Evolutionary conservation across 345 rosid genomes (phyloP).

Genomic region (Sonneratia caseolaris): DNA sequence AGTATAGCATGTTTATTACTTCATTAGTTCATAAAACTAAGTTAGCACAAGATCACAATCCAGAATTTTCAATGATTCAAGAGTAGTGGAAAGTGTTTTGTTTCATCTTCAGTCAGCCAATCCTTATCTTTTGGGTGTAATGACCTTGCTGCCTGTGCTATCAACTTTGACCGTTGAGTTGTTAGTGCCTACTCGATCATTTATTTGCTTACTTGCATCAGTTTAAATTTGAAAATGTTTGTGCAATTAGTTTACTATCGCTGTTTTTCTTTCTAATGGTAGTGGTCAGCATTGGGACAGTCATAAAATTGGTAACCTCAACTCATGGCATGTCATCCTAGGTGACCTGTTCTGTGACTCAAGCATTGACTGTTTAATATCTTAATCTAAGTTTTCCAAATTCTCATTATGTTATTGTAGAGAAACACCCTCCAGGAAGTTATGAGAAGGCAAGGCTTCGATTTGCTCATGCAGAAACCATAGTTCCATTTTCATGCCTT

Average conservation of each 20-base stretch:
- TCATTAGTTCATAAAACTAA: not conserved
- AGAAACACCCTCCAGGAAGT: conserved; percentile 65
- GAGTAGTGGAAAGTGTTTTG: no score
- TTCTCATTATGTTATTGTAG: conserved; percentile 23
- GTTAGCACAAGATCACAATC: no score
- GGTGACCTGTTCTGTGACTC: conserved; percentile 1
- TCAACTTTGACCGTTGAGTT: not conserved
- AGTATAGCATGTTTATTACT: not conserved
- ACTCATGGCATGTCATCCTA: not conserved
- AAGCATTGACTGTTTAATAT: not conserved
- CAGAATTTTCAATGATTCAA: no score
- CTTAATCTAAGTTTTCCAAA: conserved; percentile 2
- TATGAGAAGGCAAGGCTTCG: conserved; percentile 85
- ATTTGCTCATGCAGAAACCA: conserved; percentile 96
- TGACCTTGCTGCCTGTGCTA: not conserved
- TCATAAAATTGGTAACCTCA: not conserved
- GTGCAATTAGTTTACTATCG: not conserved
- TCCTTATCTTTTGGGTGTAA: not conserved
- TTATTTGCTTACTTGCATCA: no score
- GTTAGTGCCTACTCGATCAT: not conserved
- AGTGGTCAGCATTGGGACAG: not conserved
- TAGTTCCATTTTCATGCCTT: conserved; percentile 88
- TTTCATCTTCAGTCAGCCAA: not conserved
- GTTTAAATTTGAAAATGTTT: no score
- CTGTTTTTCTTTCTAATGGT: not conserved